Percentiles rank a stretch among this genome's conserved stretches.
These are phyloP conservation scores for Magnaporthiopsis rhizophila DNA, from an alignment of 2,329 filamentous ascomycete species.

Conservation along the genomic window DNA sequence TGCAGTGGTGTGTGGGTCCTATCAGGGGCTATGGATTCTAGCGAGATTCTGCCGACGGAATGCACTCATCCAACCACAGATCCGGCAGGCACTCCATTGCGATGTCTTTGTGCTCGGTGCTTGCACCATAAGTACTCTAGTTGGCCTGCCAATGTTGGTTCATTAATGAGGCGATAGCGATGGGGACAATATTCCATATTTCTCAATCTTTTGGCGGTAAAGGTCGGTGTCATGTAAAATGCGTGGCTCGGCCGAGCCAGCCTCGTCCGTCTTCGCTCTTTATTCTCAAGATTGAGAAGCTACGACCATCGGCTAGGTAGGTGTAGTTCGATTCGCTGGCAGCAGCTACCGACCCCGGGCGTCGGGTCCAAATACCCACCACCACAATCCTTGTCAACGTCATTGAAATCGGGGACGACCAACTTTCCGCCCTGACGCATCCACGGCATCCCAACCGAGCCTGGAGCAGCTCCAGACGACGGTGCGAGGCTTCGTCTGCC, in stretches of 20 bases:
- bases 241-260: too few relatives aligned
- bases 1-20: neutral
- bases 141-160: neutral
- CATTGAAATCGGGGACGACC: constrained; percentile 2
- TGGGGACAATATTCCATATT: neutral
- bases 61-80: neutral
- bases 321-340: neutral
- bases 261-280: too few relatives aligned
- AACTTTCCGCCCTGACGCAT: neutral
- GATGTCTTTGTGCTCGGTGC: too few relatives aligned
- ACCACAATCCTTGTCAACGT: constrained; percentile 4
- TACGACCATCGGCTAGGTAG: too few relatives aligned
- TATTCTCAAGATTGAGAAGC: too few relatives aligned
- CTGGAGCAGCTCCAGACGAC: neutral
- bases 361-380: neutral
- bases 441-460: neutral
- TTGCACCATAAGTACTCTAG: neutral
- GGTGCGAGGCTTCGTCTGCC: neutral
- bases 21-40: neutral
- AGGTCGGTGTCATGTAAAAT: too few relatives aligned
- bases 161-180: neutral
- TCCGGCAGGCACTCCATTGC: too few relatives aligned
- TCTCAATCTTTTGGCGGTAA: neutral
- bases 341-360: neutral
- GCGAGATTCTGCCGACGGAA: constrained; percentile 3